These are phyloP conservation scores for Umbelopsis sp. DNA, from an alignment of 192 early-diverging fungal genomes.

Conservation along the genomic window DNA sequence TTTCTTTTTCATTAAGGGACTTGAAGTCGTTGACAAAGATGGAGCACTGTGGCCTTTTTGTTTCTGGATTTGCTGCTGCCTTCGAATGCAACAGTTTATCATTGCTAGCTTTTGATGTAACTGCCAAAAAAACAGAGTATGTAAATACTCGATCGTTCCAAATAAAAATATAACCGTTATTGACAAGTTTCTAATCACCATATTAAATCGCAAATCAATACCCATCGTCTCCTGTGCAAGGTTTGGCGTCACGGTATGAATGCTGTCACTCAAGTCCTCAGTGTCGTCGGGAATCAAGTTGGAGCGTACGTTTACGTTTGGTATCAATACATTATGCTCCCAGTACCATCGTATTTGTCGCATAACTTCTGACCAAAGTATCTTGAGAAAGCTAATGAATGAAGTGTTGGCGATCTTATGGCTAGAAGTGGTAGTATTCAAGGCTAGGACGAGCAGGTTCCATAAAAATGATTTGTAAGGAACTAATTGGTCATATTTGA, in stretches of 20 bases:
- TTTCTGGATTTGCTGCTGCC: conserved; percentile 29
- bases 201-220: conserved; percentile 67
- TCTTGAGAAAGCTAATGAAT: conserved; percentile 66
- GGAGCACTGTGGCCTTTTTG: conserved; percentile 20
- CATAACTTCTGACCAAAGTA: conserved; percentile 68
- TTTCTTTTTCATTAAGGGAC: conserved; percentile 15
- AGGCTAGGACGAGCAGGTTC: conserved; percentile 48
- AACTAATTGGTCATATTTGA: conserved; percentile 43
- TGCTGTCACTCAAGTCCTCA: background rate
- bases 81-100: conserved; percentile 78
- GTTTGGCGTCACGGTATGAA: conserved; percentile 16
- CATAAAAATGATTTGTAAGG: conserved; percentile 57
- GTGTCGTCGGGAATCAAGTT: background rate
- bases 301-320: conserved; percentile 45
- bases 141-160: background rate
- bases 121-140: background rate
- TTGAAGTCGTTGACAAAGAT: conserved; percentile 23
- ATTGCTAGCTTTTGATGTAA: conserved; percentile 78
- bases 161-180: background rate
- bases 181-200: conserved; percentile 30
- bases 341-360: conserved; percentile 62
- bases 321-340: conserved; percentile 59
- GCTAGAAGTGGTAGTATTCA: conserved; percentile 27
- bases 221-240: conserved; percentile 32
- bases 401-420: conserved; percentile 38